These are phyloP conservation scores for Pichia sp. DNA, from an alignment of 1,139 yeast genomes.

Conservation along the genomic window DNA sequence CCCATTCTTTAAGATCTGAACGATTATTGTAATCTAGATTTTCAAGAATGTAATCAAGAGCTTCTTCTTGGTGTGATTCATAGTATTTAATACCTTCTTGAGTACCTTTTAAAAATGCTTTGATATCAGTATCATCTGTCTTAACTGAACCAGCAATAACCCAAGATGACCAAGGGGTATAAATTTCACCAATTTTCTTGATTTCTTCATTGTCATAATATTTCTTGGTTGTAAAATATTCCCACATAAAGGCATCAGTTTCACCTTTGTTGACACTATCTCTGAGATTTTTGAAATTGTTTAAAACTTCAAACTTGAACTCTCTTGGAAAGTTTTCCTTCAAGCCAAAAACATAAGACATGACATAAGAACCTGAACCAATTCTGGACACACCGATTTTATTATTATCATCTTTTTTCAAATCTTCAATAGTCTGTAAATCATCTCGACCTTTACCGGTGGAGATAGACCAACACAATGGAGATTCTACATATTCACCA, in stretches of 20 bases:
- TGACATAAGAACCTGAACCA: constrained; percentile 87
- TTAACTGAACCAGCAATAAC: constrained; percentile 51
- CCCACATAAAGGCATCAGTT: constrained; percentile 95
- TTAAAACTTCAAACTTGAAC: constrained; percentile 44
- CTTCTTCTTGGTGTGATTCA: constrained; percentile 51
- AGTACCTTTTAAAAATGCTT: constrained; percentile 33
- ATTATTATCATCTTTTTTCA: constrained; percentile 38
- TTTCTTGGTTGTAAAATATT: constrained; percentile 77
- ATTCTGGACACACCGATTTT: constrained; percentile 79
- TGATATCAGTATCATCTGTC: constrained; percentile 24
- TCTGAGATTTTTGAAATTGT: constrained; percentile 67
- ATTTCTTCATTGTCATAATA: constrained; percentile 76
- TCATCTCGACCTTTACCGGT: constrained; percentile 60
- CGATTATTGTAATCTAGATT: constrained; percentile 62
- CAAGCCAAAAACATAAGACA: constrained; percentile 78
- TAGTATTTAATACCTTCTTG: constrained; percentile 65
- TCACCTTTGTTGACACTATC: constrained; percentile 61
- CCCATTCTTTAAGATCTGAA: constrained; percentile 76
- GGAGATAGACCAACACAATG: constrained; percentile 81
- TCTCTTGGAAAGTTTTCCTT: constrained; percentile 40
- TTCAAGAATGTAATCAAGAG: constrained; percentile 52
- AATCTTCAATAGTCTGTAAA: constrained; percentile 39
- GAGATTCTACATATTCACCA: constrained; percentile 80
- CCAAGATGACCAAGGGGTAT: constrained; percentile 98
- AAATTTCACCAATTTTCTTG: constrained; percentile 76